Evolutionary conservation across 257 asterid species (phyloP), one percentile per base, ranked within the genome.

Genomic region (Thymus quinquecostatus): DNA sequence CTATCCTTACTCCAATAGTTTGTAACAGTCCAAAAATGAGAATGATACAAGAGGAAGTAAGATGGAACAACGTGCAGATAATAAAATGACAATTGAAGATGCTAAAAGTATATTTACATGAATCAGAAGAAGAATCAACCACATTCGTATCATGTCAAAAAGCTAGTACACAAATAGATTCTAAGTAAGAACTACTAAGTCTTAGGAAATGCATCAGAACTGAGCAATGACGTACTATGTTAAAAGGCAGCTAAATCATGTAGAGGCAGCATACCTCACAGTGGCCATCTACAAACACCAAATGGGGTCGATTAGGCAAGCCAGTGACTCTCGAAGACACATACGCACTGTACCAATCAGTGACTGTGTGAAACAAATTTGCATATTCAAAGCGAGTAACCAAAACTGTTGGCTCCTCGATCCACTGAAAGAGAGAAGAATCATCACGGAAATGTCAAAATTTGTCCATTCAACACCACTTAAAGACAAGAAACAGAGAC

Each of bases 301-400:
- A 75, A 80, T 83, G 96, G 44, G 99, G 99, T 49, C 99, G 92
- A 70, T 75, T 80, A 38, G 97, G 95, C 86, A 95, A 78, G 74
- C 96, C 99, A 54, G 91, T 88, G 74, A 95, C 99, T 74, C 97
- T 77, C 34, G 99, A 88, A 60, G 99, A 84, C 55, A 83, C 89
- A 34, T 95, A 95, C n/a, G 98, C 84, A 70, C 98, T 92, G 76
- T 95, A 95, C 98, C 98, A 95, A 78, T 95, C 99, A 14, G 99
- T 95, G 66, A 89, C 70, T 10, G 99, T 95, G 88, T 95, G 99
- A 77, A 92, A 95, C 77, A 95, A 45, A 80, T 95, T 95, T 56
- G 99, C 99, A 60, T 95, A 95, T 77, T 95, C 99, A 38, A 88
- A 95, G 7, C 99, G 95, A 27, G 97, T 95, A 21, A 92, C 86